Base-by-base conservation (phyloP, 345 rosid species). In the Turnera subulata region DNA sequence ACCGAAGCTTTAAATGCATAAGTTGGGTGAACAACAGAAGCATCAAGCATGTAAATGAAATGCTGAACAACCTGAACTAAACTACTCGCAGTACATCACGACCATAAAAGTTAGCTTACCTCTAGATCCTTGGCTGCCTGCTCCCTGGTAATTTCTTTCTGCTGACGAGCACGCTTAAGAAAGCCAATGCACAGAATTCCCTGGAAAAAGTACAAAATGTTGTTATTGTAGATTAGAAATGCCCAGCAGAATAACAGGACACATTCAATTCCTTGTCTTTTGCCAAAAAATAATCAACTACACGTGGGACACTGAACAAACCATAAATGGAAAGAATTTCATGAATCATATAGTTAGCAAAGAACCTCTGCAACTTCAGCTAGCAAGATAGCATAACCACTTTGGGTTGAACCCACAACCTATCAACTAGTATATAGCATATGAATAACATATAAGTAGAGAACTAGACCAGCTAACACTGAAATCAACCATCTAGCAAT, bases 151-250 rank as follows among this genome's bases (percentile, higher is more conserved):
- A 82, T 62, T 61, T 82, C 85, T 62, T 85, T 80, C 72, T 75
- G 20, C 76, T 82, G 91, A 17, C 85, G 82, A 33, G 89, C 63
- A 47, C 94, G 96, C 77, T 85, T 89, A 53, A 93, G 73, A 54
- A 75, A 87, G 68, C 96, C 97, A 8, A 93, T 82, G 85, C 99
- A 93, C 37, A 89, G 66, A 61, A 93, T 53, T 57, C 99, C 99
- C 97, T 93, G 71, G 53, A 37, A 32, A 50, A n/a, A 57, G 2
- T 11, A 53, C 5, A 53, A 22, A 33, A 29, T 11, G 23, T 1
- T 38, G 44, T 40, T 9, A 2, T 10, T 17, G 42, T 25, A 14
- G 52, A 13, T 18, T 29, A 13, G 10, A 25, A 38, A 18, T 57
- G 12, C n/a, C 49, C 18, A 18, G 18, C 49, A 19, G 23, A 46